Conservation (phyloP, 257 asterid genomes). For the Solanum pinnatisectum region DNA sequence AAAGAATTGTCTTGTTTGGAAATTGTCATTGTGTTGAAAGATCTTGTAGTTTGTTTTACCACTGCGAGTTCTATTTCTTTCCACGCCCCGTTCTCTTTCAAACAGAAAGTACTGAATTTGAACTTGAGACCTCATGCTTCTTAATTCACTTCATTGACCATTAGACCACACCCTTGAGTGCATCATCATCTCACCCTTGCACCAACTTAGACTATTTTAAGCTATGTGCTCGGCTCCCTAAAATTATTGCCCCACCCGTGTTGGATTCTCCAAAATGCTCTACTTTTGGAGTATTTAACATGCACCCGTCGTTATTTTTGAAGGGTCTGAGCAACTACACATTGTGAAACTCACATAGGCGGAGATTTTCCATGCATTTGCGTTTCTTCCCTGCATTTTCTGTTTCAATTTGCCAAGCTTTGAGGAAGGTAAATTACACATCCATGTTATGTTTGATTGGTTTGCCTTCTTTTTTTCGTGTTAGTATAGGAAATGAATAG, state of each 20-base stretch:
- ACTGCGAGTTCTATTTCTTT: neutral
- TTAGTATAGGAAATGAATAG: constrained; percentile 55
- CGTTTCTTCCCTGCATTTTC: neutral
- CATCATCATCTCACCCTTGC: neutral
- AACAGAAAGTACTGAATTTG: neutral
- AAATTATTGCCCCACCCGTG: no score
- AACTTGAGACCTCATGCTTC: no score
- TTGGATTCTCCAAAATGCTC: no score
- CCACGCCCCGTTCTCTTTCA: neutral
- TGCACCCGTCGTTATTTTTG: no score
- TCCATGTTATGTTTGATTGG: neutral
- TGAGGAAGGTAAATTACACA: neutral
- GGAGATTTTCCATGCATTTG: no score
- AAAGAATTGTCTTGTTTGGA: neutral
- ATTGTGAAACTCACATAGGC: no score
- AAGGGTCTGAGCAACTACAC: no score
- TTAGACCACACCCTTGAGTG: neutral
- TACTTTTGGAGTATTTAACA: no score
- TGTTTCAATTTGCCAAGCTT: neutral
- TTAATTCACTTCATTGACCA: no score
- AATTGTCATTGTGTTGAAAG: neutral
- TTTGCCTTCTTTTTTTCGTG: neutral
- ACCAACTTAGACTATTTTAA: no score
- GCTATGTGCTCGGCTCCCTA: no score
- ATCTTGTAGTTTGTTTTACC: neutral